Percentiles rank a stretch among this genome's conserved stretches.
Evolutionary conservation across 2,329 filamentous ascomycete genomes (phyloP).

Genomic region (Colletotrichum theobromicola): DNA sequence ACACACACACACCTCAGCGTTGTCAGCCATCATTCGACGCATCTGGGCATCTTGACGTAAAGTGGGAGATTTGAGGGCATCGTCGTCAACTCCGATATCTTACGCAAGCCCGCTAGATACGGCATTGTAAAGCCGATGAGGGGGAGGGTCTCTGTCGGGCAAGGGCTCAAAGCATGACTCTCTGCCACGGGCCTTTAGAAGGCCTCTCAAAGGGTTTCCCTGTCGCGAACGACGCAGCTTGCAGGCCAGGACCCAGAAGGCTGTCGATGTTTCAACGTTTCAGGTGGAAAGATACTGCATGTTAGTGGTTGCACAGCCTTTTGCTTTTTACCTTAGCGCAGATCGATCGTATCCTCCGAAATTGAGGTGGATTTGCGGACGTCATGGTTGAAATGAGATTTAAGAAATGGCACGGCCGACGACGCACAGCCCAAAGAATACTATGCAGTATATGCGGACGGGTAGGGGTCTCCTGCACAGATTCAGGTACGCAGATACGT

Average conservation of each 20-base stretch:
- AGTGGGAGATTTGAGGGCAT: neutral
- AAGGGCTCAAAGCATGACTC: slow-evolving; percentile 1
- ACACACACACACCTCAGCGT: neutral
- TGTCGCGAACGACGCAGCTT: neutral
- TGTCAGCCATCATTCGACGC: neutral
- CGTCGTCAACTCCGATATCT: neutral
- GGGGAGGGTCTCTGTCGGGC: neutral
- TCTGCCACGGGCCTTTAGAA: neutral
- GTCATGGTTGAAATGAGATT: slow-evolving; percentile 19
- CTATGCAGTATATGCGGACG: no score
- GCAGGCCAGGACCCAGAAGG: slow-evolving; percentile 12
- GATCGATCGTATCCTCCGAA: slow-evolving; percentile 22
- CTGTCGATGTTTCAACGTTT: slow-evolving; percentile 20
- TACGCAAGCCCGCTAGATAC: neutral
- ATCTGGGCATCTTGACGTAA: neutral
- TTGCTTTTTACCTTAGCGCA: slow-evolving; percentile 14
- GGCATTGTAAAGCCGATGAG: slow-evolving; percentile 3
- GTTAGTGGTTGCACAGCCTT: neutral
- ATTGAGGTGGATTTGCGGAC: slow-evolving; percentile 18
- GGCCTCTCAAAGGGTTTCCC: neutral
- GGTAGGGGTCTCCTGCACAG: neutral
- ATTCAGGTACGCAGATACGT: neutral
- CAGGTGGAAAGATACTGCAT: slow-evolving; percentile 14
- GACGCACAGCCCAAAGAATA: neutral
- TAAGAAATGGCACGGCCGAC: neutral